These are phyloP conservation scores for Thermomyces lanuginosus DNA, from an alignment of 2,329 filamentous ascomycete genomes.

Conservation along the genomic window DNA sequence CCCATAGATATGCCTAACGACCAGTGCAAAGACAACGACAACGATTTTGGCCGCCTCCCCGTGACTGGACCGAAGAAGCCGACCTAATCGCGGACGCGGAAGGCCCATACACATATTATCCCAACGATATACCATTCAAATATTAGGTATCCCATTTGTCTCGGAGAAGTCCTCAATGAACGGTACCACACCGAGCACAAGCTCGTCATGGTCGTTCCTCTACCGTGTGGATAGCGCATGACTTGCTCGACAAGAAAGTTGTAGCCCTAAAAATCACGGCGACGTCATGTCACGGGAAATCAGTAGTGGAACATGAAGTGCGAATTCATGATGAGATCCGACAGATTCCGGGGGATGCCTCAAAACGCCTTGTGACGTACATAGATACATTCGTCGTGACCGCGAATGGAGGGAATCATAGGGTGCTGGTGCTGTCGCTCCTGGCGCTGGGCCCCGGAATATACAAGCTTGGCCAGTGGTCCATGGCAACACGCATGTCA, in stretches of 20 bases:
- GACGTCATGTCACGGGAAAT: slow-evolving; percentile 5
- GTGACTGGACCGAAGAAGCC: too few species aligned
- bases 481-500: slow-evolving; percentile 13
- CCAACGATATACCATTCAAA: too few species aligned
- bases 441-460: slow-evolving; percentile 10
- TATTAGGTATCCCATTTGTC: too few species aligned
- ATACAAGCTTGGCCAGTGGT: slow-evolving; percentile 4
- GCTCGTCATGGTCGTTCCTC: slow-evolving; percentile 10
- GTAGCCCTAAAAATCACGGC: slow-evolving; percentile 13
- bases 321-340: slow-evolving; percentile 11
- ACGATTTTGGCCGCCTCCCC: too few species aligned
- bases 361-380: slow-evolving; percentile 10
- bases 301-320: slow-evolving; percentile 9
- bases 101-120: too few species aligned
- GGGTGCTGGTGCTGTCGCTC: slow-evolving; percentile 11
- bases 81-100: too few species aligned
- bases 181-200: slow-evolving; percentile 14
- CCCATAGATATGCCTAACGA: too few species aligned
- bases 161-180: slow-evolving; percentile 10
- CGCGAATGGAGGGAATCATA: slow-evolving; percentile 8
- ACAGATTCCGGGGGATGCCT: slow-evolving; percentile 8
- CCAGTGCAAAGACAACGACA: too few species aligned
- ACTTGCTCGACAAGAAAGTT: slow-evolving; percentile 8
- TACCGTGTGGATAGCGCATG: slow-evolving; percentile 15
- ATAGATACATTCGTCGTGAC: slow-evolving; percentile 9